Percentiles rank a stretch among this genome's conserved stretches.
These are phyloP conservation scores for Tremella fuciformis DNA, from an alignment of 768 basidiomycete species.

Conservation along the genomic window DNA sequence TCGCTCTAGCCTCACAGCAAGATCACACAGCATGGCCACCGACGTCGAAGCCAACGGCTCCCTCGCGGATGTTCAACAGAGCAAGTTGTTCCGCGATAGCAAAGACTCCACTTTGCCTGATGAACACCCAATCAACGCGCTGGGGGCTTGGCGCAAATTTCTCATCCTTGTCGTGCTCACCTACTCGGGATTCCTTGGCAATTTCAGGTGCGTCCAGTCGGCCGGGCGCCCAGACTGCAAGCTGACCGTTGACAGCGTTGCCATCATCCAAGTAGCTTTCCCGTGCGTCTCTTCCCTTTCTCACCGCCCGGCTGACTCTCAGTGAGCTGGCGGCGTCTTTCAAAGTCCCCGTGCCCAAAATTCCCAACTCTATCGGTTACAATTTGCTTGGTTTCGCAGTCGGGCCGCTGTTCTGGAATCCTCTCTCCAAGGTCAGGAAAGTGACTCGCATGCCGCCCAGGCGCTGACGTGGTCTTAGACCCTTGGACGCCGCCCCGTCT, in stretches of 20 bases:
- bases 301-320: too few species aligned
- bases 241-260: constrained; percentile 3
- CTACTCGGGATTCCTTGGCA: constrained; percentile 33
- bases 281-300: constrained; percentile 1
- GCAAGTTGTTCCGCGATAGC: constrained; percentile 9
- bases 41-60: too few species aligned
- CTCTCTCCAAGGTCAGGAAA: constrained; percentile 17
- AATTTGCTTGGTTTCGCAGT: constrained; percentile 35
- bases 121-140: constrained; percentile 35
- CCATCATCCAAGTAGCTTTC: constrained; percentile 15
- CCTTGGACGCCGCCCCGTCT: constrained; percentile 29
- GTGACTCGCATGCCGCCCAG: not conserved
- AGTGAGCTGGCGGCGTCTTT: constrained; percentile 2
- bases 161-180: constrained; percentile 24
- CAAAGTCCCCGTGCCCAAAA: constrained; percentile 12
- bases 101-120: constrained; percentile 18
- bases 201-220: constrained; percentile 22
- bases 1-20: too few species aligned
- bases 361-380: constrained; percentile 33
- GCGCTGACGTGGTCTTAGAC: constrained; percentile 2
- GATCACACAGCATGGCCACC: too few species aligned
- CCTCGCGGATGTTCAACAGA: too few species aligned
- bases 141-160: constrained; percentile 18
- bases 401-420: constrained; percentile 37
- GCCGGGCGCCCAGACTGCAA: too few species aligned